Percentiles rank a stretch among this genome's conserved stretches.
Evolutionary conservation across 192 early-diverging fungal species (phyloP).

Genomic region (Entomortierella parvispora): DNA sequence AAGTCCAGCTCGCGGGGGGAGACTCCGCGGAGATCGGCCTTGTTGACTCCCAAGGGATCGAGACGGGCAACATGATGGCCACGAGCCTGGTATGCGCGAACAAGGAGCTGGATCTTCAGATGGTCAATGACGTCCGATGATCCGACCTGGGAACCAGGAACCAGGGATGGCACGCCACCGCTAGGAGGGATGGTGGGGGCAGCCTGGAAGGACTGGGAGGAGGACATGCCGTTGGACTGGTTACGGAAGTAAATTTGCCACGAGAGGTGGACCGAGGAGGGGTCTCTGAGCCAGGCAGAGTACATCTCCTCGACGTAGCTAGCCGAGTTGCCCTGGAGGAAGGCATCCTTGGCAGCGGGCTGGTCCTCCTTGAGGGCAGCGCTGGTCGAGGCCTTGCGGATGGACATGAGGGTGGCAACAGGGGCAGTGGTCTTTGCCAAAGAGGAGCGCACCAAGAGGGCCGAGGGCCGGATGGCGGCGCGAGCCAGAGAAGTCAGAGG

Average conservation of each 20-base stretch:
- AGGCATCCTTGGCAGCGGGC: constrained; percentile 77
- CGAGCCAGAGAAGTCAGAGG: constrained; percentile 18
- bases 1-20: constrained; percentile 86
- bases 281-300: constrained; percentile 90
- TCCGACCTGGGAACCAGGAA: constrained; percentile 56
- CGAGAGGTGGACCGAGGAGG: constrained; percentile 90
- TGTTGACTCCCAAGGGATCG: constrained; percentile 92
- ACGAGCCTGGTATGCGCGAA: constrained; percentile 95
- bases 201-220: constrained; percentile 79
- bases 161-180: constrained; percentile 65
- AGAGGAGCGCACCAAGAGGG: constrained; percentile 31
- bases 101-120: constrained; percentile 97
- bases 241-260: constrained; percentile 98
- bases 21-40: constrained; percentile 59
- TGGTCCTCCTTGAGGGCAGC: constrained; percentile 30
- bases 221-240: constrained; percentile 70
- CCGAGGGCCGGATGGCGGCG: constrained; percentile 18
- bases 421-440: constrained; percentile 39
- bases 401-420: constrained; percentile 30
- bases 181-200: constrained; percentile 84
- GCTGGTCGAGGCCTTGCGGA: constrained; percentile 35
- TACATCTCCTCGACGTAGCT: constrained; percentile 97
- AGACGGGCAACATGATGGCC: constrained; percentile 96
- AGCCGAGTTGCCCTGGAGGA: constrained; percentile 87
- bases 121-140: constrained; percentile 88